Evolutionary conservation across 2,329 filamentous ascomycete species (phyloP).

Genomic region (Ceratocystis colombiana): DNA sequence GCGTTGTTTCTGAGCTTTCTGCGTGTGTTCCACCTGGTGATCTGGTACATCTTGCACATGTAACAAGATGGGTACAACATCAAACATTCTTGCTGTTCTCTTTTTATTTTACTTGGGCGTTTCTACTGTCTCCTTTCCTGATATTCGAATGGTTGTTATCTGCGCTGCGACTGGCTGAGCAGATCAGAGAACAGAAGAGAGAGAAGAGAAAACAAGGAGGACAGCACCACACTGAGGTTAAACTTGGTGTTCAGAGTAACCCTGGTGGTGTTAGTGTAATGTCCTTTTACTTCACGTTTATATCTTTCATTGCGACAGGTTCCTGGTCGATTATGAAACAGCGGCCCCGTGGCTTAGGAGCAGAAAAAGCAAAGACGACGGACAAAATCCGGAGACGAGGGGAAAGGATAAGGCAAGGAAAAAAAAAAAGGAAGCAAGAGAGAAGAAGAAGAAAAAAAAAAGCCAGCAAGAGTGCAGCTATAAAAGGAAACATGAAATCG

Average conservation of each 20-base stretch:
- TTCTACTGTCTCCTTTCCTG: too few relatives aligned
- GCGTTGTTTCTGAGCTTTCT: neutral
- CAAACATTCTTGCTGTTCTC: neutral
- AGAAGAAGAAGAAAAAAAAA: neutral
- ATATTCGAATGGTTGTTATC: too few relatives aligned
- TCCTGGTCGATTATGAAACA: slow-evolving; percentile 2
- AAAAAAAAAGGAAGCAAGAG: slow-evolving; percentile 6
- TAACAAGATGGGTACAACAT: neutral
- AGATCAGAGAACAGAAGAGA: neutral
- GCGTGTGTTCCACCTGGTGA: neutral
- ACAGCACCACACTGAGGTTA: neutral
- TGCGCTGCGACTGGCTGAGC: neutral
- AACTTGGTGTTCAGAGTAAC: neutral
- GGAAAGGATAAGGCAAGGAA: slow-evolving; percentile 3
- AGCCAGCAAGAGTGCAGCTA: slow-evolving; percentile 17
- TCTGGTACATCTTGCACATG: neutral
- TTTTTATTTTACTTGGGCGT: too few relatives aligned
- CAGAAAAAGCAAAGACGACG: slow-evolving; percentile 7
- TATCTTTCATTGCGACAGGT: neutral
- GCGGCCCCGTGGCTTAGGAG: neutral
- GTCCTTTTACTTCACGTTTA: too few relatives aligned
- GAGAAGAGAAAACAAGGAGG: neutral
- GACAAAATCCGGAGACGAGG: slow-evolving; percentile 9
- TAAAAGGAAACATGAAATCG: slow-evolving; percentile 20
- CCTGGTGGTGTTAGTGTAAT: neutral